Base-by-base conservation (phyloP, 2,329 filamentous ascomycete genomes). In the Diaporthe australafricana region DNA sequence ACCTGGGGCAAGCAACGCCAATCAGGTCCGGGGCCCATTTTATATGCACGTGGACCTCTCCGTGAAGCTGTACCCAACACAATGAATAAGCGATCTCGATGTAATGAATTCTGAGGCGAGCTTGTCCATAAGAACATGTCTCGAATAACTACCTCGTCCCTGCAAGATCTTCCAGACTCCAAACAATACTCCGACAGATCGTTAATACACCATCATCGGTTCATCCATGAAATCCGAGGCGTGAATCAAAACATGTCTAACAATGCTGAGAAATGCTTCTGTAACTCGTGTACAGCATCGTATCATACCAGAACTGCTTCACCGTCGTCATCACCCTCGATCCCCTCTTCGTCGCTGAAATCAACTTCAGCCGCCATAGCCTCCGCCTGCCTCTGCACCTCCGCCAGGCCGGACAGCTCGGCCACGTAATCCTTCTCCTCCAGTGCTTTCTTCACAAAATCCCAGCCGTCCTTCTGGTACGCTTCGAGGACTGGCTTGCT, bases 361-460 rank as follows among this genome's bases (percentile, higher is more conserved):
- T 93, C 91, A 57, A 93, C 82, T 55, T 89, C 80, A 0, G 76
- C 83, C 2, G 82, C 81, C 79, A 86, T 82, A 74, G 84, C 85
- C 75, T 90, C 88, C 0, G 89, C 89, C 72, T 80, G 81, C 27
- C 88, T 82, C 80, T 92, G 90, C n/a, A 95, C 90, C 79, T 94
- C 93, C 0, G 91, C 91, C 53, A 95, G 79, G 0, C 93, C 93
- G 42, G 90, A 93, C 42, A 96, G 84, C 79, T 96, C 93, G 38
- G 92, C 90, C 0, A 97, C 92, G 78, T 93, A 96, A 1, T 94
- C 91, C 77, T 90, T 91, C 80, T 95, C 92, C 72, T 90, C 89
- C 17, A 96, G 82, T 0, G 94, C 94, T 71, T 87, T 87, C 83
- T 92, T 92, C 42, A 96, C 89, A 79, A 97, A 97, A 0, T 85